Percentiles rank a stretch among this genome's conserved stretches.
These are phyloP conservation scores for Beauveria sp. DNA, from an alignment of 2,329 filamentous ascomycete species.

Conservation along the genomic window DNA sequence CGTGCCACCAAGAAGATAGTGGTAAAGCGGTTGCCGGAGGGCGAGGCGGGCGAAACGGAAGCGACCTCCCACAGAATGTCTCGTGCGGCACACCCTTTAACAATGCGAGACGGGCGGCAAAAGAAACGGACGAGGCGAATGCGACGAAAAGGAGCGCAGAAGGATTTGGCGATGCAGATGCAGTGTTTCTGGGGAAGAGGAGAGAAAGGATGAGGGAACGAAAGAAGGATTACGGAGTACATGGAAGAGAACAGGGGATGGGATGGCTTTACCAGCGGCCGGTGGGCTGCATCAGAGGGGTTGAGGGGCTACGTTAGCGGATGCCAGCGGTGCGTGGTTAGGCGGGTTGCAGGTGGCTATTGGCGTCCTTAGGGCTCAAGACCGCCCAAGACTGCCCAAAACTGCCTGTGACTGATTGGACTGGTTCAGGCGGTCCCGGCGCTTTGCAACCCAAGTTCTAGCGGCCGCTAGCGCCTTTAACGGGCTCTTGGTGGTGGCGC, in stretches of 20 bases:
- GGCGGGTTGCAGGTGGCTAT: neutral
- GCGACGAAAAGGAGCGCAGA: neutral
- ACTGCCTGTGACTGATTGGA: too few relatives aligned
- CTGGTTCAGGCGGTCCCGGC: too few relatives aligned
- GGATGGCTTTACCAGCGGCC: too few relatives aligned
- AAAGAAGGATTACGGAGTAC: neutral
- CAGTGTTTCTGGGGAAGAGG: neutral
- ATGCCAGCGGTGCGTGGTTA: neutral
- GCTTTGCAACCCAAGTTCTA: too few relatives aligned
- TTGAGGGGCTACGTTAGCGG: too few relatives aligned
- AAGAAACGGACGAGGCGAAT: neutral
- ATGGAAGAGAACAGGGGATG: too few relatives aligned
- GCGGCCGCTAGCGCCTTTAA: too few relatives aligned
- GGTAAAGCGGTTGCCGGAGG: neutral
- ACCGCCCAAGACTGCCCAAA: too few relatives aligned
- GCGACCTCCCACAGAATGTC: slow-evolving; percentile 2
- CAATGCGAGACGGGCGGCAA: neutral
- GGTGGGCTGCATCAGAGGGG: neutral
- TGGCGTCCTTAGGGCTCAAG: neutral
- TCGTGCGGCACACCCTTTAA: neutral
- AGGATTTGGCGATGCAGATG: neutral
- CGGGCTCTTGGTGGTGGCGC: neutral
- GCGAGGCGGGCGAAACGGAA: neutral
- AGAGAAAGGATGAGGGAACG: neutral
- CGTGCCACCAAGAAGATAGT: neutral